These are phyloP conservation scores for Nyssa sinensis DNA, from an alignment of 148 eudicot genomes.

Conservation along the genomic window DNA sequence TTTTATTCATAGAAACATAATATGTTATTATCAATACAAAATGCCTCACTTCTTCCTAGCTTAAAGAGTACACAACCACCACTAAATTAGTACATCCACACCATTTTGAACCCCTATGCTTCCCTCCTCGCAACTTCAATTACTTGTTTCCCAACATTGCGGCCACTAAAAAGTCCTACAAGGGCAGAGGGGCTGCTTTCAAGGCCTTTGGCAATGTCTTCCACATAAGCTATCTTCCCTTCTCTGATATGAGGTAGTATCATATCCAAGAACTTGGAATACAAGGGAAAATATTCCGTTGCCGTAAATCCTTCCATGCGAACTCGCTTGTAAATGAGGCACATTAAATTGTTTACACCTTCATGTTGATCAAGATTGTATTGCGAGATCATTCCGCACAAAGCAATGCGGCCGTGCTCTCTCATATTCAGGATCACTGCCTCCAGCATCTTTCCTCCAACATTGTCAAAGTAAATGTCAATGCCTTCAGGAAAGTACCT, in stretches of 20 bases:
- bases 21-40: no score
- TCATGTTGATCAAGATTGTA: constrained; percentile 23
- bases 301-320: constrained; percentile 34
- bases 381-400: constrained; percentile 41
- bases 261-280: constrained; percentile 32
- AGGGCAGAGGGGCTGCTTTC: constrained; percentile 46
- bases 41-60: no score
- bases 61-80: no score
- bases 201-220: constrained; percentile 39
- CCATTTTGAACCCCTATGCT: no score
- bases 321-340: constrained; percentile 17
- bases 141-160: constrained; percentile 55
- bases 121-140: constrained; percentile 41
- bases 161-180: constrained; percentile 47
- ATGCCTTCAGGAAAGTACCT: constrained; percentile 42
- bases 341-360: constrained; percentile 29
- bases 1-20: no score
- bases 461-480: constrained; percentile 47
- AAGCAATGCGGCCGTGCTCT: constrained; percentile 25
- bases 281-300: constrained; percentile 18
- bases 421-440: constrained; percentile 37
- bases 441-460: constrained; percentile 44
- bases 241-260: constrained; percentile 23
- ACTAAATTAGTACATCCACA: no score
- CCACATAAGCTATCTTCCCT: constrained; percentile 34